phyloP scores from a whole-genome alignment of 768 basidiomycete genomes.

The Macrolepiota dolichaula region DNA sequence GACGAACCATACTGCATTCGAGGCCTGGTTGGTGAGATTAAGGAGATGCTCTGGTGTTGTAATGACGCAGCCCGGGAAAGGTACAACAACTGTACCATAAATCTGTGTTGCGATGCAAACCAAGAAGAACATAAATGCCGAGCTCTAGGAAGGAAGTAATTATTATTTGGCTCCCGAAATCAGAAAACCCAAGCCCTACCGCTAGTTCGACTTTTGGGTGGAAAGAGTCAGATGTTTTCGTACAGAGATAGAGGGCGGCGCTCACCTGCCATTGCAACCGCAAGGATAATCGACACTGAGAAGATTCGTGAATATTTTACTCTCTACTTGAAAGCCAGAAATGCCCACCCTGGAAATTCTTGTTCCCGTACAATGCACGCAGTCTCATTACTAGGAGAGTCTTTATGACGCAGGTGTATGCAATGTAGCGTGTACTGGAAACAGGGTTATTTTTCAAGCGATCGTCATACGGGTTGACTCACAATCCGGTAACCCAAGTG shows the following conservation, averaged over 20 bases:
- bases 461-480: neutral
- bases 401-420: conserved; percentile 7
- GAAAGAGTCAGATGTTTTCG: neutral
- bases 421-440: neutral
- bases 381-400: conserved; percentile 6
- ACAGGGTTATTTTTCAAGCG: neutral
- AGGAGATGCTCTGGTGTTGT: neutral
- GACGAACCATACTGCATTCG: neutral
- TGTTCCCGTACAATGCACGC: conserved; percentile 1
- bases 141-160: neutral
- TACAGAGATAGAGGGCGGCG: neutral
- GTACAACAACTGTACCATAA: neutral
- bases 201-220: neutral
- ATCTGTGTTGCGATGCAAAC: conserved; percentile 1
- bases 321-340: neutral
- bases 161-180: neutral
- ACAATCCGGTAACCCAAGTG: conserved; percentile 9
- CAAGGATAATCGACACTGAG: neutral
- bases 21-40: neutral
- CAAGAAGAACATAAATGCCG: neutral
- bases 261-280: conserved; percentile 6
- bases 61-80: neutral
- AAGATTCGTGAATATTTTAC: neutral
- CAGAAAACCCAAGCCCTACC: neutral
- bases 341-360: neutral